A percentile compares a stretch with the other conserved stretches of the same genome.
These are phyloP conservation scores for Ophiostoma australiae DNA, from an alignment of 2,329 filamentous ascomycete species.

Conservation along the genomic window DNA sequence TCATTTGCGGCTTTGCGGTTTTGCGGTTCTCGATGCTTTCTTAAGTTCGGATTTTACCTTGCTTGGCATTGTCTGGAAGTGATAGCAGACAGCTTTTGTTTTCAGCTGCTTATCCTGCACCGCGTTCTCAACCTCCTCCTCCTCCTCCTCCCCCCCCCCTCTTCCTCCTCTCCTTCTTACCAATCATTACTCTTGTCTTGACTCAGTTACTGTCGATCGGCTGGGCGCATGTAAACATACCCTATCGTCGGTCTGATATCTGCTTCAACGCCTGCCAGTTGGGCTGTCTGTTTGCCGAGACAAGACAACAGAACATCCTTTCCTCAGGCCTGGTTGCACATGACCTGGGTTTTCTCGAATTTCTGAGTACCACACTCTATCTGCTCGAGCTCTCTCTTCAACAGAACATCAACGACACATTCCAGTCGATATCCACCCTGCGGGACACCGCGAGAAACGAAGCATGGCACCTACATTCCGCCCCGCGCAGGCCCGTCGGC, in stretches of 20 bases:
- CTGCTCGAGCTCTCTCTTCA: not conserved
- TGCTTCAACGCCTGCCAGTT: not conserved
- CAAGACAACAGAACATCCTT: not conserved
- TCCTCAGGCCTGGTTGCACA: not conserved
- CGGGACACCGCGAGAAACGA: not conserved
- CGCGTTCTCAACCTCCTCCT: not conserved
- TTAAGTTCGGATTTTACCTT: not conserved
- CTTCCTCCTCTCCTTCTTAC: not conserved
- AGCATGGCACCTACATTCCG: slow-evolving; percentile 18
- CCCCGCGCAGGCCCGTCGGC: slow-evolving; percentile 5
- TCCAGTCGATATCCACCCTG: not conserved
- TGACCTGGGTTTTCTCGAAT: not conserved
- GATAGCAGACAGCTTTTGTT: not conserved
- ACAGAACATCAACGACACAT: not conserved
- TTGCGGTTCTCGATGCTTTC: not conserved
- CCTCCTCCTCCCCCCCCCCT: not conserved
- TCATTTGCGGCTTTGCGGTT: not conserved
- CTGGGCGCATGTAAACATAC: not conserved
- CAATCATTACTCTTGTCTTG: not conserved
- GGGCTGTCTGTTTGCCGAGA: not conserved
- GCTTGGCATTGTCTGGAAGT: not conserved
- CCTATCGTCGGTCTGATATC: not conserved
- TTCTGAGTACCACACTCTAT: not conserved
- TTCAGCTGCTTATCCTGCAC: not conserved
- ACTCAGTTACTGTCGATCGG: not conserved